Evolutionary conservation across 2,329 filamentous ascomycete species (phyloP).

Genomic region (Colletotrichum theobromicola): DNA sequence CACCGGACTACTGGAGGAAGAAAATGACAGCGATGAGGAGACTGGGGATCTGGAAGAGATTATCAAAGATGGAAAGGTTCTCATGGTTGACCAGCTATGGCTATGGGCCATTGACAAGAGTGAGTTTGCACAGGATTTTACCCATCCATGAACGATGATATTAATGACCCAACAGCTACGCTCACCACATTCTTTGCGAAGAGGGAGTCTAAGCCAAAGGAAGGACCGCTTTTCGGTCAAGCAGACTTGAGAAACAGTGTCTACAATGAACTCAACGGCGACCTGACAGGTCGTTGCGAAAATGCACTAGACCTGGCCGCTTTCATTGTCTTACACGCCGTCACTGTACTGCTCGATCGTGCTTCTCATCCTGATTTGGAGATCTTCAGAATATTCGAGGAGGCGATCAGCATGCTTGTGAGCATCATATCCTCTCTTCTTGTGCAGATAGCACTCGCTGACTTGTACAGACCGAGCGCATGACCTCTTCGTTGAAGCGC

Average conservation of each 20-base stretch:
- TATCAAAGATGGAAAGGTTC: constrained; percentile 58
- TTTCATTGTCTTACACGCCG: constrained; percentile 64
- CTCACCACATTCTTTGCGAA: constrained; percentile 61
- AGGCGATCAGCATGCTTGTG: constrained; percentile 68
- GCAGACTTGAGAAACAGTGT: constrained; percentile 68
- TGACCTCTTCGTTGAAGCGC: constrained; percentile 66
- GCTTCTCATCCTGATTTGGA: constrained; percentile 66
- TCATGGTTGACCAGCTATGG: constrained; percentile 75
- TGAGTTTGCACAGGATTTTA: constrained; percentile 31
- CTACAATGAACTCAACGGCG: constrained; percentile 70
- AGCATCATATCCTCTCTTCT: not conserved
- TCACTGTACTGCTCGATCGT: constrained; percentile 65
- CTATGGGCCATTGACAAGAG: constrained; percentile 61
- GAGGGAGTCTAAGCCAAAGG: constrained; percentile 57
- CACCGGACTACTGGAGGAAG: constrained; percentile 18
- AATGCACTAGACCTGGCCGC: constrained; percentile 67
- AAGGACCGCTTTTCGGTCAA: constrained; percentile 62
- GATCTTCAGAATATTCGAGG: constrained; percentile 69
- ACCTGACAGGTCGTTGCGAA: constrained; percentile 65
- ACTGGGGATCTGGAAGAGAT: constrained; percentile 35
- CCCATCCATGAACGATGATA: not conserved
- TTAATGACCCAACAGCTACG: constrained; percentile 42
- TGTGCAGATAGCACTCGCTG: not conserved
- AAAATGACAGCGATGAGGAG: constrained; percentile 35
- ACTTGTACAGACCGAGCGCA: constrained; percentile 58